phyloP scores from a whole-genome alignment of 2,329 filamentous ascomycete species.

The Ophiostoma pallidulum region DNA sequence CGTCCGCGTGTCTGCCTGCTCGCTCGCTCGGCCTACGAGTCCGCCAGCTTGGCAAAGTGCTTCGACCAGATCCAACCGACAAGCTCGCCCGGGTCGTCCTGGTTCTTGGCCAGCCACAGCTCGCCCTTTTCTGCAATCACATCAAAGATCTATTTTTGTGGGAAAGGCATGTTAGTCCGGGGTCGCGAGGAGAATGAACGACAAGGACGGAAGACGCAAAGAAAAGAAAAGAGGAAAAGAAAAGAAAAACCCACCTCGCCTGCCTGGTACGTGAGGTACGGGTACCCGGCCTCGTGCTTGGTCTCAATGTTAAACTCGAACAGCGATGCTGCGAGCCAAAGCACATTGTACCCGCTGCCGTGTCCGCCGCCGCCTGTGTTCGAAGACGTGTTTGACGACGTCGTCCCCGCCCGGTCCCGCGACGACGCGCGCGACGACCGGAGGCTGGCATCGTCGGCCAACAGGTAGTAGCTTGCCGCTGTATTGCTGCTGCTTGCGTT shows the following conservation, averaged over 20 bases:
- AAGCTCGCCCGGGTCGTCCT: constrained; percentile 70
- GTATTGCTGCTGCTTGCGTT: neutral
- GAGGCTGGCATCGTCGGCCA: constrained; percentile 3
- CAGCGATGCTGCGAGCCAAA: constrained; percentile 87
- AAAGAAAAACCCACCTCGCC: constrained; percentile 54
- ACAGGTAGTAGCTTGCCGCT: constrained; percentile 26
- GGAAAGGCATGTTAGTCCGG: no score
- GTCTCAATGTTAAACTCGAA: constrained; percentile 97
- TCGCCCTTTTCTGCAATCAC: constrained; percentile 95
- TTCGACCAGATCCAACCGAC: constrained; percentile 99
- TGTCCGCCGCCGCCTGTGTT: neutral
- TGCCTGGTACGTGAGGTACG: constrained; percentile 89
- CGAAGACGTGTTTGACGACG: constrained; percentile 8
- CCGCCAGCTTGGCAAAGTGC: constrained; percentile 70
- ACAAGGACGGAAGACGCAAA: no score
- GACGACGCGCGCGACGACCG: constrained; percentile 51
- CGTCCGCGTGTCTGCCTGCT: no score
- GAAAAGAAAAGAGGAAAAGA: neutral
- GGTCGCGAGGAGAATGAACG: no score
- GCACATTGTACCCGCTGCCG: constrained; percentile 55
- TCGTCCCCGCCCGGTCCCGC: constrained; percentile 43
- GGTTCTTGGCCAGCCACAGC: constrained; percentile 94
- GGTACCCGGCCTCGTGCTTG: constrained; percentile 87
- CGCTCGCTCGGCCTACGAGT: constrained; percentile 25
- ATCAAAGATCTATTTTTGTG: constrained; percentile 83